Base-by-base conservation (phyloP, 352 stramenopile species). In the Globisporangium alternatum region DNA sequence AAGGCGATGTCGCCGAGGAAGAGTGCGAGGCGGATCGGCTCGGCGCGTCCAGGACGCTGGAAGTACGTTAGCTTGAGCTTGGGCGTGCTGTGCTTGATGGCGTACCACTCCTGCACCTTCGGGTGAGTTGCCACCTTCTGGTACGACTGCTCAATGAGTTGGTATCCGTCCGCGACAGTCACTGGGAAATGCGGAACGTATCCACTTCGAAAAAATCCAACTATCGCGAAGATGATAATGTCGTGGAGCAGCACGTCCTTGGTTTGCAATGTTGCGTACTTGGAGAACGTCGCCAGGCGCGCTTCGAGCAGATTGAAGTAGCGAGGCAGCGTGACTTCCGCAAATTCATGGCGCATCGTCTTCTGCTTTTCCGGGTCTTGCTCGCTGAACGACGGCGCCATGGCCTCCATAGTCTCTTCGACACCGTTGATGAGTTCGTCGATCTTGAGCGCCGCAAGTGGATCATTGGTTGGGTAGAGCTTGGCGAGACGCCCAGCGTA, bases 171-270 rank as follows among this genome's bases (percentile, higher is more conserved):
- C 5, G 75, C 49, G 30, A 83, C 39, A 0, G 72, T 76, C 13
- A 47, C 41, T 2, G 75, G 71, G n/a, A n/a, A 48, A 83, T 77
- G 64, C 79, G 57, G 54, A 15, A 81, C 43, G 51, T 71, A 66
- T 10, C 74, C 72, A 12, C 37, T 35, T 72, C 71, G 19, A 77
- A 56, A 43, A 61, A 74, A n/a, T n/a, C n/a, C n/a, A n/a, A n/a
- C n/a, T n/a, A n/a, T n/a, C 13, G 51, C 31, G 52, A 74, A 79
- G 48, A 83, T 53, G 3, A 48, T 54, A 7, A 81, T 44, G n/a
- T 83, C 72, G 58, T 80, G 70, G 15, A 83, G 58, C 9, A 57
- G 47, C 30, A 61, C 86, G 61, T 95, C 78, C 67, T 88, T 88
- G 15, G 49, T 55, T 17, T 67, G 61, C 17, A 67, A n/a, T 12